phyloP scores from a whole-genome alignment of 495 filamentous ascomycete genomes.

The Paragyromitra xinjiangensis region DNA sequence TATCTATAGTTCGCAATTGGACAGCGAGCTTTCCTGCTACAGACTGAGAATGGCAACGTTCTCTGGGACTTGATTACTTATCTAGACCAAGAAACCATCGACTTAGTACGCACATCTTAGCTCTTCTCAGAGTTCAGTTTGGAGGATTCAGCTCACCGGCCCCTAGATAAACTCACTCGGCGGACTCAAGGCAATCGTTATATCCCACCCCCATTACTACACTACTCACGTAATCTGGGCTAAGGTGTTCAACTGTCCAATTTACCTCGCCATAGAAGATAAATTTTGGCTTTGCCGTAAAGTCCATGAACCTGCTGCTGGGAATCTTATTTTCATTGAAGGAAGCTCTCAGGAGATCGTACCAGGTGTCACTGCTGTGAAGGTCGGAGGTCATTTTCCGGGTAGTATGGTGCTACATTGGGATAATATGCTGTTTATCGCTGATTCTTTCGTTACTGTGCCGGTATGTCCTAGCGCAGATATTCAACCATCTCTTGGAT shows the following conservation, averaged over 20 bases:
- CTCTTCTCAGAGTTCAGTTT: too few species aligned
- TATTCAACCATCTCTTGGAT: conserved; percentile 53
- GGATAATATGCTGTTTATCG: conserved; percentile 69
- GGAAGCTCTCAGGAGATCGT: conserved; percentile 59
- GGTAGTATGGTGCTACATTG: conserved; percentile 72
- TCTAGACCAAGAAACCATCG: conserved; percentile 69
- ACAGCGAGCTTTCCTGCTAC: conserved; percentile 73
- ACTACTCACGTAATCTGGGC: conserved; percentile 75
- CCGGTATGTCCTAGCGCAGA: conserved; percentile 61
- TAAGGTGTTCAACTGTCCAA: conserved; percentile 67
- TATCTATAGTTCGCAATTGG: conserved; percentile 69
- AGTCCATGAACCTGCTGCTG: conserved; percentile 55
- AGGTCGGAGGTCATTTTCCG: conserved; percentile 78
- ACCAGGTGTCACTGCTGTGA: conserved; percentile 68
- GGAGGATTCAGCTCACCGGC: not conserved
- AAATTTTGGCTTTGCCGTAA: conserved; percentile 66
- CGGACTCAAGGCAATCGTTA: conserved; percentile 75
- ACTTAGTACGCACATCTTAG: conserved; percentile 13
- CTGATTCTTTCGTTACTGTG: conserved; percentile 74
- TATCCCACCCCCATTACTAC: conserved; percentile 83
- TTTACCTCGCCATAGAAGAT: conserved; percentile 72
- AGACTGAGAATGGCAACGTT: conserved; percentile 69
- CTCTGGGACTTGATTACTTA: conserved; percentile 78
- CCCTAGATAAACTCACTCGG: conserved; percentile 62
- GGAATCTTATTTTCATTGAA: conserved; percentile 61